Base-by-base conservation (phyloP, 257 asterid species). In the Linaria vulgaris region DNA sequence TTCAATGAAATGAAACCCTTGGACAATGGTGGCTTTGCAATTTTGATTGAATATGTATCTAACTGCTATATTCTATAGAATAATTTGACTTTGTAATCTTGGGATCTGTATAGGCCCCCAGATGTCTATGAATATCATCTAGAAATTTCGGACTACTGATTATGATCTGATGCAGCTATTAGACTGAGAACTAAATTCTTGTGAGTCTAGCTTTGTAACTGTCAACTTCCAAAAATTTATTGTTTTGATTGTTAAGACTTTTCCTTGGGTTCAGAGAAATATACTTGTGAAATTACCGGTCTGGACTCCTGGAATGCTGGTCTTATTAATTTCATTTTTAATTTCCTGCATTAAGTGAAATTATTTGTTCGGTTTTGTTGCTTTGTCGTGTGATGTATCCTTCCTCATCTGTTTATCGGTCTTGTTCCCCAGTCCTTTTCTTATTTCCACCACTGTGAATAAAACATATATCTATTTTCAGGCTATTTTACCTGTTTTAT, bases 1-100 rank as follows among this genome's bases (percentile, higher is more conserved):
- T 43, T 52, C 57, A 60, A 59, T 19, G 11, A 27, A 45, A 43
- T 54, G 56, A 50, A 31, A 22, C 49, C 22, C 20, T 51, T 30
- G 17, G 58, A 59, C 46, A 57, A 53, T 13, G 37, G 49, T 44
- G 57, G 13, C n/a, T 34, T 52, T 51, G 1, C 7, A 9, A 22
- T 38, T 17, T 22, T 51, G 25, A 24, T 43, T 25, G 71, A 54
- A 12, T 10, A 41, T 56, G n/a, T 12, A 27, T 55, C 44, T 66
- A 17, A 16, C 12, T 61, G 54, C 25, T 25, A 1, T 61, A 43
- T 24, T 22, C 43, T 61, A n/a, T n/a, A 24, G 6, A 0, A 4
- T 44, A 17, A 6, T 44, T 15, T 60, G 20, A 34, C 17, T 51
- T 21, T 22, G 30, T 51, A 31, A 21, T 51, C 41, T 34, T 34